phyloP scores from a whole-genome alignment of 768 basidiomycete species.

The Suillus occidentalis region DNA sequence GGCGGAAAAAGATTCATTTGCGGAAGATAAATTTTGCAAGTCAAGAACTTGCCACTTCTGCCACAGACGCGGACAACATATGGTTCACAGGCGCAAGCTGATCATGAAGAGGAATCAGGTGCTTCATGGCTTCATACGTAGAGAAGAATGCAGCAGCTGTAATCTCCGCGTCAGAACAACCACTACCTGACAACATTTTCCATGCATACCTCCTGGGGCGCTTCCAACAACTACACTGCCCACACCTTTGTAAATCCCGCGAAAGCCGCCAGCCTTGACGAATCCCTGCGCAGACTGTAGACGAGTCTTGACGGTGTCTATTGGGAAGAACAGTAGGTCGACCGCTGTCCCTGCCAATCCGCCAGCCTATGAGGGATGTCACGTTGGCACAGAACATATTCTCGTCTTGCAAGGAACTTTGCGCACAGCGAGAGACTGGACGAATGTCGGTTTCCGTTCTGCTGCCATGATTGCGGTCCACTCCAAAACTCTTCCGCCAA shows the following conservation, averaged over 20 bases:
- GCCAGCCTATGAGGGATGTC: slow-evolving; percentile 59
- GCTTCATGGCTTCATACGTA: slow-evolving; percentile 88
- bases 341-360: slow-evolving; percentile 91
- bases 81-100: slow-evolving; percentile 66
- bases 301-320: slow-evolving; percentile 96
- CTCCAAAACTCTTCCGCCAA: not conserved
- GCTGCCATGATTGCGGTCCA: slow-evolving; percentile 23
- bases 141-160: slow-evolving; percentile 94
- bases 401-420: slow-evolving; percentile 10
- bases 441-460: slow-evolving; percentile 40
- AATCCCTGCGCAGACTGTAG: slow-evolving; percentile 91
- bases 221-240: slow-evolving; percentile 94
- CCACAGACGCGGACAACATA: slow-evolving; percentile 57
- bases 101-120: slow-evolving; percentile 58
- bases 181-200: not conserved
- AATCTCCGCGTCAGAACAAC: slow-evolving; percentile 4
- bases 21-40: slow-evolving; percentile 15
- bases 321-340: slow-evolving; percentile 93
- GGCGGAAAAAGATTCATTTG: slow-evolving; percentile 9
- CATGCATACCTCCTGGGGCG: slow-evolving; percentile 81
- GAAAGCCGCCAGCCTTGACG: slow-evolving; percentile 79
- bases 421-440: slow-evolving; percentile 49
- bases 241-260: slow-evolving; percentile 88
- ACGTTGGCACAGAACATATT: slow-evolving; percentile 15
- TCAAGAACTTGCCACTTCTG: slow-evolving; percentile 50